A percentile compares a stretch with the other conserved stretches of the same genome.
Evolutionary conservation across 495 filamentous ascomycete species (phyloP).

Genomic region (Lepraria neglecta): DNA sequence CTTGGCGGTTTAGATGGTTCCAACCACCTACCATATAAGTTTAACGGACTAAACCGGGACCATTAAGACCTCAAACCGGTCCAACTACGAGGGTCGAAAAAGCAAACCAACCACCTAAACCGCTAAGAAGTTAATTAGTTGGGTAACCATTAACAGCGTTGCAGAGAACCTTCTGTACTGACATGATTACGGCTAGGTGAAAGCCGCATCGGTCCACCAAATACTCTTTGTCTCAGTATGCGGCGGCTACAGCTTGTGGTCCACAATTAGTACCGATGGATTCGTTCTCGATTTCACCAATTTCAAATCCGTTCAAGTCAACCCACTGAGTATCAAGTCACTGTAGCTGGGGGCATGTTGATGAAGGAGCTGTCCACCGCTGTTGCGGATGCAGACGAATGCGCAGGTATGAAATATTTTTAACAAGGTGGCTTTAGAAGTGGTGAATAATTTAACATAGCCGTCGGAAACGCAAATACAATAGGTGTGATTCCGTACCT

Average conservation of each 20-base stretch:
- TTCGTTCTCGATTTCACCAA: slow-evolving; percentile 35
- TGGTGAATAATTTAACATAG: no score
- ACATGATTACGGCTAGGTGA: slow-evolving; percentile 18
- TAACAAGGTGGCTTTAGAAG: no score
- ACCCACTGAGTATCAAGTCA: slow-evolving; percentile 27
- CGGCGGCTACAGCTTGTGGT: slow-evolving; percentile 37
- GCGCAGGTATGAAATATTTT: slow-evolving; percentile 14
- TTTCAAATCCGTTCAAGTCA: slow-evolving; percentile 28
- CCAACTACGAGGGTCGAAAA: no score
- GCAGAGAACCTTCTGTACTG: not conserved
- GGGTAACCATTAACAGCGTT: no score
- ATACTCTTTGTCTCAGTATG: slow-evolving; percentile 34
- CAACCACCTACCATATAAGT: no score
- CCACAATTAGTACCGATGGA: slow-evolving; percentile 29
- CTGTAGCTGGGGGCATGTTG: slow-evolving; percentile 30
- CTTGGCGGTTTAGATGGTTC: no score
- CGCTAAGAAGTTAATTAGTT: no score
- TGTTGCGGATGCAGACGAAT: slow-evolving; percentile 24
- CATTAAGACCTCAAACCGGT: no score
- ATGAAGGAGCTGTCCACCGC: slow-evolving; percentile 30
- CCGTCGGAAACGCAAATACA: slow-evolving; percentile 32
- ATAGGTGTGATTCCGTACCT: slow-evolving; percentile 33
- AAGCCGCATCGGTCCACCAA: slow-evolving; percentile 20
- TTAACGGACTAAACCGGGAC: no score
- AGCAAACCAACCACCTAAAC: no score